Base-by-base conservation (phyloP, 2,329 filamentous ascomycete genomes). In the Calonectria naviculata region DNA sequence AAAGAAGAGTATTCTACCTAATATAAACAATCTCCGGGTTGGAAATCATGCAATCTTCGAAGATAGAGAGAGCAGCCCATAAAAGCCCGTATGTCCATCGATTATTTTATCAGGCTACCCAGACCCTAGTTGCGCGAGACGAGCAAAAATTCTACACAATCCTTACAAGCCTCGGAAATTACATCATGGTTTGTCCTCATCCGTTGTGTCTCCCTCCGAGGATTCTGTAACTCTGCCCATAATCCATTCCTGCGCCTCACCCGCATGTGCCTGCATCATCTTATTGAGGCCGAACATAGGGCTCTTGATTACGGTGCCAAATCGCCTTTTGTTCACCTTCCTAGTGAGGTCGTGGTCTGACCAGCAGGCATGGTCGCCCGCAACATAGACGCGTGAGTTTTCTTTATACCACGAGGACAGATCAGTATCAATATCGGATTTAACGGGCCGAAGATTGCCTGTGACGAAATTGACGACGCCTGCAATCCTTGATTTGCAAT, bases 381-480 rank as follows among this genome's bases (percentile, higher is more conserved):
- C 90, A 21, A 98, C 93, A 78, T 93, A 97, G 56, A 98, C 92
- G 4, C 90, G 88, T 0, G 94, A 97, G 82, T 95, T 92, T 75
- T 91, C 87, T 79, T 93, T 93, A 83, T 98, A 98, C 96, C 96
- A 98, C 28, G 87, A 86, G 1, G 91, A 93, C 1, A 95, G 87
- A 71, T 88, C 87, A n/a, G 89, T 87, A 70, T 97, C 93, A 31
- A 91, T 89, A 74, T 97, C 95, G 38, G 94, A 94, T 79, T 92
- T 93, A 76, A 98, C 90, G 1, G 94, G 92, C 15, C 94, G 91
- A 21, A 98, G 87, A 34, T 90, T 90, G 67, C 94, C 93, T 28
- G 92, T 91, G 21, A 97, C 93, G 80, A 98, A 98, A 73, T 93
- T 95, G 75, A 98, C 87, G 17, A 97, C 89, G 36, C 92, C 93